A percentile compares a stretch with the other conserved stretches of the same genome.
Conservation (phyloP, 768 basidiomycete genomes). For the Boletus edulis region DNA sequence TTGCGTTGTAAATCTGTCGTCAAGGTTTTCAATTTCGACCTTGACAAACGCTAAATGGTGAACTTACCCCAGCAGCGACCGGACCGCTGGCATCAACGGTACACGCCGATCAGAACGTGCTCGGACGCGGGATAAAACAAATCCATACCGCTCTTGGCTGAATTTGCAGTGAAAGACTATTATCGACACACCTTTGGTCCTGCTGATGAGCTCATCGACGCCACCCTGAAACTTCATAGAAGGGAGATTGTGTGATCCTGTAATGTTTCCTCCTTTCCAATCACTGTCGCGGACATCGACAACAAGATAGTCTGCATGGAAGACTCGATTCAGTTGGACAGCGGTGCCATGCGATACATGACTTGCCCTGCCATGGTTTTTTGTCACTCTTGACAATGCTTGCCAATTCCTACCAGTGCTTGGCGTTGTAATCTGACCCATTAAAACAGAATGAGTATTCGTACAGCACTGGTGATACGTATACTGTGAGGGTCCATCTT, state of each 20-base stretch:
- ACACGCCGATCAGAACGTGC: conserved; percentile 7
- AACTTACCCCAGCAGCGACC: conserved; percentile 63
- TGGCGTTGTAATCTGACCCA: conserved; percentile 10
- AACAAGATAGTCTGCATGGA: conserved; percentile 57
- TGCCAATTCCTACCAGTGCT: conserved; percentile 58
- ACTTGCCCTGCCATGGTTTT: conserved; percentile 41
- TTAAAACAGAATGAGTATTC: conserved; percentile 1
- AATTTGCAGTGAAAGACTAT: conserved; percentile 79
- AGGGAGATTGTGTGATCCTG: conserved; percentile 58
- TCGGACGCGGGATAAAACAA: neutral
- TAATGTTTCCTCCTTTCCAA: conserved; percentile 76
- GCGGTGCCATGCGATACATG: neutral
- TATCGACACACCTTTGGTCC: conserved; percentile 57
- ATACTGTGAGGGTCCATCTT: conserved; percentile 18
- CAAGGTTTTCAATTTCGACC: neutral
- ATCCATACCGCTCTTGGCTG: conserved; percentile 69
- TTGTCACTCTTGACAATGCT: conserved; percentile 65
- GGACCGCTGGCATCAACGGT: conserved; percentile 53
- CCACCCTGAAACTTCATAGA: conserved; percentile 54
- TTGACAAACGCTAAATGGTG: neutral
- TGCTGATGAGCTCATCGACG: conserved; percentile 57
- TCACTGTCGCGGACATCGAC: conserved; percentile 88
- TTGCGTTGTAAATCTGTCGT: conserved; percentile 64
- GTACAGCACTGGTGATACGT: conserved; percentile 22
- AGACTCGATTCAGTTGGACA: neutral